Base-by-base conservation (phyloP, 1,284 basidiomycete genomes). In the Austroboletus novae-zelandiae region DNA sequence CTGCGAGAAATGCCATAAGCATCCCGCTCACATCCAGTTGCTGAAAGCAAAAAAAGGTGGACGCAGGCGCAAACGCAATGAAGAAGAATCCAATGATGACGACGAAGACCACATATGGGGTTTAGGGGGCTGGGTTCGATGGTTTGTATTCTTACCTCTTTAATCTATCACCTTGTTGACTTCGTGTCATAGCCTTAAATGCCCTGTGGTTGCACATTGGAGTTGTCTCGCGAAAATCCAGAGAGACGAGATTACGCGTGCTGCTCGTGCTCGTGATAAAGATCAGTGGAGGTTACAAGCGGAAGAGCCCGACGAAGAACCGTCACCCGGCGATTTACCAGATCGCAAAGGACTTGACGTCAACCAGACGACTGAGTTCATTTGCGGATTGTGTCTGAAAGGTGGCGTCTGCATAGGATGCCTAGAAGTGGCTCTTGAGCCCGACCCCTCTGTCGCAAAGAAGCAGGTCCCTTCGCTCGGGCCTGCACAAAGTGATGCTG, bases 61-160 rank as follows among this genome's bases (percentile, higher is more conserved):
- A 50, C 75, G 74, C 50, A 74, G 67, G 40, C 64, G 64, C 15
- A 69, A 67, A 9, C 69, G 71, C 18, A 71, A 77, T 50, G 72
- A 79, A 32, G 43, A 6, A 9, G 60, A 49, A 49, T 53, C 59
- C 48, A 70, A 74, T 9, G 79, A 78, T n/a, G 77, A 80, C 23
- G 78, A 81, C 25, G 78, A 82, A 41, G 81, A 83, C 47, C 71
- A 73, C 42, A 68, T 83, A 7, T 68, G 64, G n/a, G 65, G 65
- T 6, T 70, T 89, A 39, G 88, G 89, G 20, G 92, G 92, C 25
- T 95, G 92, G 92, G 81, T 94, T 51, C 79, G 84, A 72, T 94
- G 91, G 88, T 89, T 64, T 50, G 79, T 39, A 53, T 53, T 23
- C 50, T 11, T 18, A 31, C 20, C 20, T 2, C 30, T 47, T 34